Percentiles rank a stretch among this genome's conserved stretches.
These are phyloP conservation scores for Coemansia sp. DNA, from an alignment of 192 early-diverging fungal species.

Conservation along the genomic window DNA sequence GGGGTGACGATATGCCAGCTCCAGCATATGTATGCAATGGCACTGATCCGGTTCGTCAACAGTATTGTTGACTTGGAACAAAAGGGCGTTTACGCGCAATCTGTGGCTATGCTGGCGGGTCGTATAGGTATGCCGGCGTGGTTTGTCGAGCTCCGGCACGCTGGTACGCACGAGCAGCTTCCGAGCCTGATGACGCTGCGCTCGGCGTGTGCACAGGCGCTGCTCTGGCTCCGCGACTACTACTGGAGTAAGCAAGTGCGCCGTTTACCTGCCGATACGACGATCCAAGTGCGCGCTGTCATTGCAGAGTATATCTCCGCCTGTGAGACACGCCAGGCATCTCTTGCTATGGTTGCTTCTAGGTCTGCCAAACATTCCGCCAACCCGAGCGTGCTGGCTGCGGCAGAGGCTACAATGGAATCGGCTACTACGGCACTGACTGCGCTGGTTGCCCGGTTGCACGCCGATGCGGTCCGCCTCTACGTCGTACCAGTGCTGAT, in stretches of 20 bases:
- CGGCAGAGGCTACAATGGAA: constrained; percentile 8
- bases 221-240: constrained; percentile 59
- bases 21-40: constrained; percentile 51
- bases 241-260: constrained; percentile 59
- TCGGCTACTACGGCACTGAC: constrained; percentile 30
- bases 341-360: neutral
- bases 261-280: constrained; percentile 36
- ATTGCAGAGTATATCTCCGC: constrained; percentile 25
- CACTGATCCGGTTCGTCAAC: constrained; percentile 64
- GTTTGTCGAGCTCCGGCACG: constrained; percentile 72
- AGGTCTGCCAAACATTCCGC: constrained; percentile 6
- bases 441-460: constrained; percentile 44
- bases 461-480: constrained; percentile 51
- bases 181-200: constrained; percentile 62
- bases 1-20: constrained; percentile 28
- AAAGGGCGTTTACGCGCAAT: constrained; percentile 59
- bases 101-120: constrained; percentile 56
- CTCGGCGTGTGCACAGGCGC: constrained; percentile 58
- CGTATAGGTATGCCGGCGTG: constrained; percentile 63
- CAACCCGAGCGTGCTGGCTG: neutral
- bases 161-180: constrained; percentile 65
- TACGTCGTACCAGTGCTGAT: constrained; percentile 59
- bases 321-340: constrained; percentile 9
- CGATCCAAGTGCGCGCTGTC: constrained; percentile 28
- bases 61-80: constrained; percentile 64